Conservation (phyloP, 148 eudicot genomes). For the Rhododendron kiyosumense region DNA sequence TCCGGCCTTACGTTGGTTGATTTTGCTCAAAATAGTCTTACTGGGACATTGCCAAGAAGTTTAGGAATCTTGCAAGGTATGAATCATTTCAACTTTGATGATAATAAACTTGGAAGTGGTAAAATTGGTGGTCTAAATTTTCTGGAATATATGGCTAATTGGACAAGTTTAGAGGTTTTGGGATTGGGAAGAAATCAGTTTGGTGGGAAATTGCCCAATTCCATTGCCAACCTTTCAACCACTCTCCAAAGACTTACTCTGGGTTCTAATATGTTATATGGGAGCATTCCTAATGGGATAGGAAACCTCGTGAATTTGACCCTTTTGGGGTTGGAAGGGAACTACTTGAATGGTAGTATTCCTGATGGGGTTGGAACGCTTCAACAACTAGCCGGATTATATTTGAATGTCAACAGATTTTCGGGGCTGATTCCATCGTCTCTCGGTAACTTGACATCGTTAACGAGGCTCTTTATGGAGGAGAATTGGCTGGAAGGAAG, state of each 20-base stretch:
- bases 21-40: slow-evolving; percentile 14
- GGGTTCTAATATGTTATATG: background rate
- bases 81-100: slow-evolving; percentile 5
- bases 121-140: slow-evolving; percentile 9
- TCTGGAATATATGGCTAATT: slow-evolving; percentile 11
- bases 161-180: slow-evolving; percentile 9
- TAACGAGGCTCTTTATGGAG: slow-evolving; percentile 5
- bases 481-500: slow-evolving; percentile 17
- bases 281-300: background rate
- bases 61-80: slow-evolving; percentile 8
- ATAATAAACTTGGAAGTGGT: background rate
- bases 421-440: slow-evolving; percentile 23
- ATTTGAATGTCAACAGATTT: slow-evolving; percentile 15
- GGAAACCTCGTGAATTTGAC: background rate
- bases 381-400: background rate
- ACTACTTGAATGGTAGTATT: background rate
- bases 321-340: background rate
- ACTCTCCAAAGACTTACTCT: background rate
- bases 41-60: slow-evolving; percentile 17
- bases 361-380: slow-evolving; percentile 10
- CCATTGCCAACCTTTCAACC: background rate
- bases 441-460: slow-evolving; percentile 16
- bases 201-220: slow-evolving; percentile 14
- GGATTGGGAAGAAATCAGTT: slow-evolving; percentile 9
- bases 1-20: slow-evolving; percentile 13